A percentile compares a stretch with the other conserved stretches of the same genome.
Evolutionary conservation across 176 grass and related monocot genomes (phyloP).

Genomic region (Cymbopogon citratus): DNA sequence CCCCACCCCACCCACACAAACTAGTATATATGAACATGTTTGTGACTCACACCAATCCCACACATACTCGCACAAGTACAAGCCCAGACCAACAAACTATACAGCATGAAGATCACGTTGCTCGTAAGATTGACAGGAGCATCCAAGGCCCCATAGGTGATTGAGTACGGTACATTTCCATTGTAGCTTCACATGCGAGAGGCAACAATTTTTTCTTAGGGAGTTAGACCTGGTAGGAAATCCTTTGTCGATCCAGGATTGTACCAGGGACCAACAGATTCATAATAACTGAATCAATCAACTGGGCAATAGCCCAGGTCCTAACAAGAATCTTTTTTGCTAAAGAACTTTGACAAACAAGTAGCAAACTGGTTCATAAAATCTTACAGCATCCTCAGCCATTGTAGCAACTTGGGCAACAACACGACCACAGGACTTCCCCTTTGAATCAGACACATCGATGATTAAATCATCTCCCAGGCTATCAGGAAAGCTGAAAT

Average conservation of each 20-base stretch:
- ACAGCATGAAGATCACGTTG: neutral
- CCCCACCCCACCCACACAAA: neutral
- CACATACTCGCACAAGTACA: neutral
- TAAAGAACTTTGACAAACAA: slow-evolving; percentile 13
- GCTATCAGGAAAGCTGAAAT: slow-evolving; percentile 99
- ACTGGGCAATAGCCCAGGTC: neutral
- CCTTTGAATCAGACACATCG: slow-evolving; percentile 89
- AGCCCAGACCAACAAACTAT: neutral
- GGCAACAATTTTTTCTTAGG: neutral
- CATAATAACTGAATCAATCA: neutral
- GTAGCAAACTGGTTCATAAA: slow-evolving; percentile 22
- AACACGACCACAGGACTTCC: slow-evolving; percentile 70
- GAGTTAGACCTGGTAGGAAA: neutral
- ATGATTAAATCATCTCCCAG: slow-evolving; percentile 93
- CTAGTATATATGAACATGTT: neutral
- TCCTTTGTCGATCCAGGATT: neutral
- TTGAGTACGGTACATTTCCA: neutral
- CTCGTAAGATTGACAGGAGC: neutral
- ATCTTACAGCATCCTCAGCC: slow-evolving; percentile 80
- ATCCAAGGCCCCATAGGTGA: neutral
- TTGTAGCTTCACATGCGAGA: neutral
- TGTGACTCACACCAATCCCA: neutral
- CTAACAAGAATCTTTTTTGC: neutral
- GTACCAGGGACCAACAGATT: neutral
- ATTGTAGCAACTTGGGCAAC: slow-evolving; percentile 88